Conservation (phyloP, 1,139 yeast species). For the Sugiyamaella novakii region DNA sequence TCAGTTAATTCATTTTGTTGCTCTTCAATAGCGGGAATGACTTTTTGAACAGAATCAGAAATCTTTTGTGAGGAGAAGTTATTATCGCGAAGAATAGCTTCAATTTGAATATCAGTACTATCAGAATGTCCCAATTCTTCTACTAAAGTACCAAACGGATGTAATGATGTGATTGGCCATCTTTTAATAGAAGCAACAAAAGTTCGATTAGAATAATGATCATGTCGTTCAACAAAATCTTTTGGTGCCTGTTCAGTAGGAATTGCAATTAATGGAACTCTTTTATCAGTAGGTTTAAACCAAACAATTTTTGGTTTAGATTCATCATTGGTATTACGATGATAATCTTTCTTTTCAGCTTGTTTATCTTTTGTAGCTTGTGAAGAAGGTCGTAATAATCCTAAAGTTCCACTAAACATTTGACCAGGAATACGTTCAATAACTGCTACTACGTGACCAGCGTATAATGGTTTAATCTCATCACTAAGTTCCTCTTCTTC, state of each 20-base stretch:
- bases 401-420: conserved; percentile 84
- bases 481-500: conserved; percentile 97
- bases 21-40: conserved; percentile 30
- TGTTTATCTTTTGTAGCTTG: conserved; percentile 85
- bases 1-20: conserved; percentile 39
- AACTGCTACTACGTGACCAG: conserved; percentile 98
- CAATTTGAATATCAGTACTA: conserved; percentile 77
- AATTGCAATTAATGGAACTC: conserved; percentile 95
- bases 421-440: conserved; percentile 98
- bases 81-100: conserved; percentile 88
- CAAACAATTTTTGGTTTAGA: conserved; percentile 89
- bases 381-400: conserved; percentile 91
- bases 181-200: conserved; percentile 95
- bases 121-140: conserved; percentile 83
- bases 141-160: conserved; percentile 93
- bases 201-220: conserved; percentile 72
- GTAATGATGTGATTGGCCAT: conserved; percentile 98
- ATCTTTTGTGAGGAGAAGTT: conserved; percentile 89
- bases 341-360: conserved; percentile 50
- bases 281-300: conserved; percentile 98
- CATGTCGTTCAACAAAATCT: conserved; percentile 93
- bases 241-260: conserved; percentile 98
- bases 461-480: conserved; percentile 89
- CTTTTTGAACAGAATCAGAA: conserved; percentile 50
- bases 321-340: conserved; percentile 32